phyloP scores from a whole-genome alignment of 495 filamentous ascomycete genomes.

The Trypethelium eluteriae region DNA sequence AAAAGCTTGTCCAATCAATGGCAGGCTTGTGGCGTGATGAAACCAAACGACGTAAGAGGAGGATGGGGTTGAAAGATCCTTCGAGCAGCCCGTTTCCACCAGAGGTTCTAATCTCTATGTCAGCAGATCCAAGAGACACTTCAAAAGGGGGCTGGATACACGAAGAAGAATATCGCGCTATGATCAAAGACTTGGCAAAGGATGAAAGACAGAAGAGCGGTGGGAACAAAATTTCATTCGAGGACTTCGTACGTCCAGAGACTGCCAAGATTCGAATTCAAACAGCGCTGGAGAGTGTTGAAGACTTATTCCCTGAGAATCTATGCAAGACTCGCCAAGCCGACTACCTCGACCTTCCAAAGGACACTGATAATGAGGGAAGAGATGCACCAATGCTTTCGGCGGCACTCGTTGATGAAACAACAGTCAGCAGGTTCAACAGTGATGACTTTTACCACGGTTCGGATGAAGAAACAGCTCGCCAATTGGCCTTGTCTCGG shows the following conservation, averaged over 20 bases:
- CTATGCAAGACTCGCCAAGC: slow-evolving; percentile 26
- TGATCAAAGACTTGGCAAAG: slow-evolving; percentile 50
- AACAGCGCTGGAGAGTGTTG: slow-evolving; percentile 72
- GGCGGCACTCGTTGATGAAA: slow-evolving; percentile 42
- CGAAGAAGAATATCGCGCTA: slow-evolving; percentile 69
- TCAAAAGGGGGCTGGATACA: slow-evolving; percentile 76
- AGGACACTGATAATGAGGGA: neutral
- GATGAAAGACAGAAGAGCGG: slow-evolving; percentile 53
- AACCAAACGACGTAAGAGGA: slow-evolving; percentile 64
- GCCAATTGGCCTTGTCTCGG: slow-evolving; percentile 22
- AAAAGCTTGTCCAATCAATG: slow-evolving; percentile 88
- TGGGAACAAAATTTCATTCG: slow-evolving; percentile 48
- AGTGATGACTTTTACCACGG: slow-evolving; percentile 43
- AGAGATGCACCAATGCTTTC: neutral
- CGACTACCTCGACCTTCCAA: neutral
- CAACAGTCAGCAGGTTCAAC: slow-evolving; percentile 40
- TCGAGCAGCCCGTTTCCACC: slow-evolving; percentile 66
- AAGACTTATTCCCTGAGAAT: slow-evolving; percentile 72
- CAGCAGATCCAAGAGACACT: slow-evolving; percentile 64
- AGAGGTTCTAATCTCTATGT: slow-evolving; percentile 78
- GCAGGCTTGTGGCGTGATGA: slow-evolving; percentile 91
- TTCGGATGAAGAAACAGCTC: slow-evolving; percentile 45
- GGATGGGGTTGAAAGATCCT: slow-evolving; percentile 53
- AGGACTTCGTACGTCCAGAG: slow-evolving; percentile 50
- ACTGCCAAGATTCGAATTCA: slow-evolving; percentile 54